phyloP scores from a whole-genome alignment of 2,329 filamentous ascomycete genomes.

The Sclerotinia nivalis region DNA sequence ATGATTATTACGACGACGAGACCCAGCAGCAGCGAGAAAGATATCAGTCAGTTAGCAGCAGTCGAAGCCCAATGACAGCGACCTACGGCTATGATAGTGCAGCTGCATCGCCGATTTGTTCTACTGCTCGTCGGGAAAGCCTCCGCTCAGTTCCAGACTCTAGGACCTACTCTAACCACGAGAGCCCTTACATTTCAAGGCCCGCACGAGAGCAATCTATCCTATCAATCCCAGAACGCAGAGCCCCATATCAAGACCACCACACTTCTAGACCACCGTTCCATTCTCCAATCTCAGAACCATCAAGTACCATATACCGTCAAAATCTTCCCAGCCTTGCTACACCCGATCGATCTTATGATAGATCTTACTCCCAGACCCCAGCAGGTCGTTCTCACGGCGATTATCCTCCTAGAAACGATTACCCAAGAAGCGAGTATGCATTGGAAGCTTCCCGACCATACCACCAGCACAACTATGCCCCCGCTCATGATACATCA shows the following conservation, averaged over 20 bases:
- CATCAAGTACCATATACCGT: slow-evolving; percentile 1
- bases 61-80: slow-evolving; percentile 7
- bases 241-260: neutral
- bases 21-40: neutral
- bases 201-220: neutral
- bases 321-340: neutral
- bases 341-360: neutral
- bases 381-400: neutral
- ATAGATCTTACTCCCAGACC: neutral
- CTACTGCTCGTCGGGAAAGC: slow-evolving; percentile 9
- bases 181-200: neutral
- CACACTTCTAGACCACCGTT: slow-evolving; percentile 2
- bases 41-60: neutral
- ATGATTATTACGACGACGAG: neutral
- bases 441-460: slow-evolving; percentile 13
- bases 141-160: neutral
- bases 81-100: neutral
- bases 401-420: slow-evolving; percentile 5
- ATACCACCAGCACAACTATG: slow-evolving; percentile 5
- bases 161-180: neutral
- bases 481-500: neutral
- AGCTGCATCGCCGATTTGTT: neutral
- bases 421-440: slow-evolving; percentile 14
- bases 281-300: slow-evolving; percentile 18
- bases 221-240: slow-evolving; percentile 3